These are phyloP conservation scores for Hapsidospora chrysogenum DNA, from an alignment of 495 filamentous ascomycete genomes.

Conservation along the genomic window DNA sequence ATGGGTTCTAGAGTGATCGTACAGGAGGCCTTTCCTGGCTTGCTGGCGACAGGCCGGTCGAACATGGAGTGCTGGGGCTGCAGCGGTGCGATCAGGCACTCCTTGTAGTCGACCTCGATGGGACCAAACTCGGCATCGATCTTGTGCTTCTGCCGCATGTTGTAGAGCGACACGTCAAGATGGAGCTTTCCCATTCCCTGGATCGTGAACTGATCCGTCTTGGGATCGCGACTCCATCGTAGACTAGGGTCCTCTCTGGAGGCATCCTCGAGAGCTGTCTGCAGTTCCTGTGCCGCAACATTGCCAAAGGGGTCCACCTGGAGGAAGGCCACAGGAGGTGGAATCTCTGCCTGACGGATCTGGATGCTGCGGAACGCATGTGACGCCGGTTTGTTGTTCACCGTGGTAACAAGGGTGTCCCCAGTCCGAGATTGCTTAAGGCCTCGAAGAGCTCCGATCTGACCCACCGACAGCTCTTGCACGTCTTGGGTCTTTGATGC, in stretches of 20 bases:
- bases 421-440: slow-evolving; percentile 84
- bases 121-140: slow-evolving; percentile 76
- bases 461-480: slow-evolving; percentile 58
- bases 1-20: slow-evolving; percentile 48
- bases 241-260: slow-evolving; percentile 89
- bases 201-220: slow-evolving; percentile 82
- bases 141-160: slow-evolving; percentile 77
- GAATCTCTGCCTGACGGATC: slow-evolving; percentile 74
- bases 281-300: slow-evolving; percentile 59
- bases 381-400: slow-evolving; percentile 32
- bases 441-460: slow-evolving; percentile 91
- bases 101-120: slow-evolving; percentile 90
- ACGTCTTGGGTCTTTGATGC: slow-evolving; percentile 79
- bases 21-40: slow-evolving; percentile 60
- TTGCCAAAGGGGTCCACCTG: slow-evolving; percentile 74
- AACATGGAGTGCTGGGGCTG: slow-evolving; percentile 40
- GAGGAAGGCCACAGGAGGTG: slow-evolving; percentile 90
- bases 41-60: slow-evolving; percentile 66
- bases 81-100: slow-evolving; percentile 44
- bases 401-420: slow-evolving; percentile 71
- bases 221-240: slow-evolving; percentile 69
- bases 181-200: slow-evolving; percentile 98
- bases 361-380: slow-evolving; percentile 57
- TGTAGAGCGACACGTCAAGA: slow-evolving; percentile 81
- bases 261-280: slow-evolving; percentile 57